Percentiles rank a stretch among this genome's conserved stretches.
These are phyloP conservation scores for Penstemon eatonii DNA, from an alignment of 257 asterid genomes.

Conservation along the genomic window DNA sequence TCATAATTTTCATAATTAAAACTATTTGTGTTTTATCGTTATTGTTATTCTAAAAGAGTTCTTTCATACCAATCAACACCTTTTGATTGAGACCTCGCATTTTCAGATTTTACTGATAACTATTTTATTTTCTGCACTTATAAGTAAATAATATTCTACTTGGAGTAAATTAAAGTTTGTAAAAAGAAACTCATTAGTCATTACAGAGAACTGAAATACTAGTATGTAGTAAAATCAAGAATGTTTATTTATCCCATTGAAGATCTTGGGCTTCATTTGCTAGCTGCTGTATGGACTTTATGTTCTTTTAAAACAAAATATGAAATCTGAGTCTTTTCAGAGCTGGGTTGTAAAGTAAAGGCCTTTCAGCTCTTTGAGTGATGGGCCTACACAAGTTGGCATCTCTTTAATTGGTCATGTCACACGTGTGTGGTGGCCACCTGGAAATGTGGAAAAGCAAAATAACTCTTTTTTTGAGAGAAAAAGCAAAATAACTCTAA, in stretches of 20 bases:
- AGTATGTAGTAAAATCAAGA: conserved; percentile 18
- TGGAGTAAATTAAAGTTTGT: too few relatives aligned
- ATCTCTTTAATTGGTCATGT: conserved; percentile 26
- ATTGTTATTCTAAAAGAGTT: not conserved
- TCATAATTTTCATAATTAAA: not conserved
- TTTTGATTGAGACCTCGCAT: not conserved
- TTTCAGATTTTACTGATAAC: not conserved
- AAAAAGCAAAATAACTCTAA: not conserved
- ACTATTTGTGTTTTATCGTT: not conserved
- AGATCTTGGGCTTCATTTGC: conserved; percentile 38
- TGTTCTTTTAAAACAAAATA: not conserved
- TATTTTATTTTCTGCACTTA: not conserved
- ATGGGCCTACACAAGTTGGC: conserved; percentile 48
- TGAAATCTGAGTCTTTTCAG: conserved; percentile 31
- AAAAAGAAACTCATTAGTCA: not conserved
- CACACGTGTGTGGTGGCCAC: conserved; percentile 51
- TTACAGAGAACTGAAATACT: not conserved
- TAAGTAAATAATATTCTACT: not conserved
- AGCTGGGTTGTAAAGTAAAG: conserved; percentile 41
- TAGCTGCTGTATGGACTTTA: not conserved
- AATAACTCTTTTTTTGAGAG: too few relatives aligned
- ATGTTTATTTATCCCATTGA: conserved; percentile 29
- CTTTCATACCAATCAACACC: conserved; percentile 8
- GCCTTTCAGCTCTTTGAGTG: conserved; percentile 21
- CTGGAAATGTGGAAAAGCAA: conserved; percentile 16